A percentile compares a stretch with the other conserved stretches of the same genome.
These are phyloP conservation scores for Magnolia sinica DNA, from an alignment of 164 flowering plant species.

Conservation along the genomic window DNA sequence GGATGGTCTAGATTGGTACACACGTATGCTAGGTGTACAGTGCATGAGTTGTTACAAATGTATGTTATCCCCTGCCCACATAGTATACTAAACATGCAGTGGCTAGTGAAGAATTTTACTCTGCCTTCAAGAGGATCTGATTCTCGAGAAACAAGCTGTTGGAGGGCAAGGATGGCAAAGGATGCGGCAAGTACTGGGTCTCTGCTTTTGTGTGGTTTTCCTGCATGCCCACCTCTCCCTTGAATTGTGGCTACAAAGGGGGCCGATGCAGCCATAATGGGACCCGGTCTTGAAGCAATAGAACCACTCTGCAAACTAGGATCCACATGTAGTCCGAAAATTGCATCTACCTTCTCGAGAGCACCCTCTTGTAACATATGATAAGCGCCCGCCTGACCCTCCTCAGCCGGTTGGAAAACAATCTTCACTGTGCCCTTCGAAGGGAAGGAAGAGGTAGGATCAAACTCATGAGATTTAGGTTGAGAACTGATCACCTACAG, in stretches of 20 bases:
- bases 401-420: conserved; percentile 88
- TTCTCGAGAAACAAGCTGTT: conserved; percentile 68
- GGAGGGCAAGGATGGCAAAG: conserved; percentile 50
- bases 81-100: conserved; percentile 1
- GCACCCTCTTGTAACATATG: conserved; percentile 68
- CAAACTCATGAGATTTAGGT: too few relatives aligned
- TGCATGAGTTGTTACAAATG: too few relatives aligned
- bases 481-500: too few relatives aligned
- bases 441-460: not conserved
- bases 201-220: conserved; percentile 35
- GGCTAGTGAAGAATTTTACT: conserved; percentile 23
- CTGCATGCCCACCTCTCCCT: conserved; percentile 65
- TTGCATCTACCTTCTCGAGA: conserved; percentile 48
- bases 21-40: too few relatives aligned
- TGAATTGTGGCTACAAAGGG: conserved; percentile 43
- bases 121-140: conserved; percentile 62
- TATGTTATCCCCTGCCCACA: conserved; percentile 7
- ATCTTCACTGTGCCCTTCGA: conserved; percentile 79
- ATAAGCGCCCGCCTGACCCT: conserved; percentile 70
- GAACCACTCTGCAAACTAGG: conserved; percentile 45
- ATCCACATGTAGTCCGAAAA: conserved; percentile 68
- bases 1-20: too few relatives aligned
- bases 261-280: conserved; percentile 54
- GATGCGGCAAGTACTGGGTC: conserved; percentile 72
- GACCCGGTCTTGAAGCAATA: conserved; percentile 66